Evolutionary conservation across 495 filamentous ascomycete species (phyloP).

Genomic region (Stereocaulon alpinum): DNA sequence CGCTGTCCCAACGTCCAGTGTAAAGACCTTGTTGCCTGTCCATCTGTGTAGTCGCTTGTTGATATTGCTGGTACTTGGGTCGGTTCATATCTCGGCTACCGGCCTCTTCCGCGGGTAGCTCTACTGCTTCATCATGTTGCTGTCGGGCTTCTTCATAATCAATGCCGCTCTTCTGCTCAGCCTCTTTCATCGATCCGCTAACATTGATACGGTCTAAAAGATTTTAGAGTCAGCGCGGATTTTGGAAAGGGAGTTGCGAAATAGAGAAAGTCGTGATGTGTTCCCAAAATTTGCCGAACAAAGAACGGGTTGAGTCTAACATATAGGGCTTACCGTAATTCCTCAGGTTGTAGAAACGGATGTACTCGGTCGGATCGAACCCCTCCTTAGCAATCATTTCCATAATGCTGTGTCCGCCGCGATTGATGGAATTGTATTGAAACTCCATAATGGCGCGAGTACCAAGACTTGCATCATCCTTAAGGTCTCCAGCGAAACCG

Average conservation of each 20-base stretch:
- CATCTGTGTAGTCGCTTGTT: slow-evolving; percentile 48
- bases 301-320: too few relatives aligned
- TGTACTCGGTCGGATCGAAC: slow-evolving; percentile 66
- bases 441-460: slow-evolving; percentile 96
- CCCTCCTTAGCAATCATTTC: slow-evolving; percentile 64
- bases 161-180: slow-evolving; percentile 59
- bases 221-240: not conserved
- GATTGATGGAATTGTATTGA: slow-evolving; percentile 80
- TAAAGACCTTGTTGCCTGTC: slow-evolving; percentile 23
- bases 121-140: slow-evolving; percentile 48
- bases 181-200: slow-evolving; percentile 49
- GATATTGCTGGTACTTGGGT: slow-evolving; percentile 49
- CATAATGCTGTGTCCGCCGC: slow-evolving; percentile 81
- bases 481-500: slow-evolving; percentile 81
- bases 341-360: slow-evolving; percentile 90
- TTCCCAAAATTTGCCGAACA: too few relatives aligned
- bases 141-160: slow-evolving; percentile 59
- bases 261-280: too few relatives aligned
- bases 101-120: slow-evolving; percentile 13
- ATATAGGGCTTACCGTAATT: slow-evolving; percentile 48
- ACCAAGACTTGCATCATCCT: slow-evolving; percentile 65
- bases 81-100: not conserved
- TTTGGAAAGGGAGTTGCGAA: not conserved
- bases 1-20: slow-evolving; percentile 55
- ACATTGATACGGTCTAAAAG: slow-evolving; percentile 61